These are phyloP conservation scores for Hibiscus tridactylites DNA, from an alignment of 345 rosid genomes.

Conservation along the genomic window DNA sequence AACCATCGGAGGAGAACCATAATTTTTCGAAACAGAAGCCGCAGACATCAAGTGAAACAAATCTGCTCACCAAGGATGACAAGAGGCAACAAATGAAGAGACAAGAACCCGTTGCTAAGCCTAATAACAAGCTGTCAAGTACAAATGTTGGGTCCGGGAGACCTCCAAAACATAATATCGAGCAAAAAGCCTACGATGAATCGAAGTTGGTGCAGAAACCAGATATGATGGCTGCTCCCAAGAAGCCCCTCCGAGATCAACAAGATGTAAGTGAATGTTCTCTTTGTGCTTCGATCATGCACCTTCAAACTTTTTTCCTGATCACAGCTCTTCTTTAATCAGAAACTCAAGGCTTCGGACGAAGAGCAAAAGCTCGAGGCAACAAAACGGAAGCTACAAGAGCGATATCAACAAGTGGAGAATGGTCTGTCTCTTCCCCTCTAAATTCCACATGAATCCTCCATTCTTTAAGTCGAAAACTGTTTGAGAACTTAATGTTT, in stretches of 20 bases:
- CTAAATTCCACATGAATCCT: not conserved
- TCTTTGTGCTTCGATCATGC: slow-evolving; percentile 3
- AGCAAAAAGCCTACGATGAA: slow-evolving; percentile 32
- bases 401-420: slow-evolving; percentile 76
- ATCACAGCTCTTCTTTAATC: slow-evolving; percentile 12
- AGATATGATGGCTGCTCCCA: slow-evolving; percentile 30
- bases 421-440: slow-evolving; percentile 42
- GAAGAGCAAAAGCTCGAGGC: slow-evolving; percentile 69
- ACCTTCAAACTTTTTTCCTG: slow-evolving; percentile 11
- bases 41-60: slow-evolving; percentile 23
- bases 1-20: slow-evolving; percentile 28
- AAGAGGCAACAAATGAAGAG: slow-evolving; percentile 33
- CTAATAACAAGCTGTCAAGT: slow-evolving; percentile 35
- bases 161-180: slow-evolving; percentile 36
- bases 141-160: slow-evolving; percentile 44
- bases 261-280: slow-evolving; percentile 48
- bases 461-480: not conserved
- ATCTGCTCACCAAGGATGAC: slow-evolving; percentile 20
- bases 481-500: not conserved
- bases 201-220: slow-evolving; percentile 31
- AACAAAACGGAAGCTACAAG: slow-evolving; percentile 87
- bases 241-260: slow-evolving; percentile 33
- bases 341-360: slow-evolving; percentile 54
- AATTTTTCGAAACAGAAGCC: slow-evolving; percentile 33
- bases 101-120: slow-evolving; percentile 40